Conservation (phyloP, 345 rosid genomes). For the Cardiospermum halicacabum region DNA sequence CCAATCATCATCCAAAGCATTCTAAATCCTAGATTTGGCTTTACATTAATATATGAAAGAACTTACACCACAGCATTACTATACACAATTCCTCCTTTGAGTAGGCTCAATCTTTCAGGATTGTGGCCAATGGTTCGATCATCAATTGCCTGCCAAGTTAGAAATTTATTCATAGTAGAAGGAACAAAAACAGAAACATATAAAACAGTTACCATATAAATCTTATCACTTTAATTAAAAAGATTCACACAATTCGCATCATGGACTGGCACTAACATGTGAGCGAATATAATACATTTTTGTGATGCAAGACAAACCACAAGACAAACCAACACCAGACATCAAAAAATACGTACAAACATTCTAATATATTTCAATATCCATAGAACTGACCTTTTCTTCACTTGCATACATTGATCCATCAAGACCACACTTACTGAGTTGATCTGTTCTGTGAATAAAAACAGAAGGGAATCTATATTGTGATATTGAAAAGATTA, state of each 20-base stretch:
- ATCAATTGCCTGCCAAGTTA: slow-evolving; percentile 44
- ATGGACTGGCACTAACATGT: background rate
- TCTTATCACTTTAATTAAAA: background rate
- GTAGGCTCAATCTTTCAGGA: slow-evolving; percentile 56
- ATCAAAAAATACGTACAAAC: background rate
- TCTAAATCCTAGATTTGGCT: too few relatives aligned
- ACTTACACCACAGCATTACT: slow-evolving; percentile 61
- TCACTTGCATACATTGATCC: slow-evolving; percentile 42
- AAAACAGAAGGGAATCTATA: background rate
- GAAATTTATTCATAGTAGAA: background rate
- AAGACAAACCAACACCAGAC: background rate
- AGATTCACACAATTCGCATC: background rate
- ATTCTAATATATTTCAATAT: background rate
- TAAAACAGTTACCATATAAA: background rate
- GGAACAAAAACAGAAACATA: background rate
- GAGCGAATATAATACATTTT: background rate
- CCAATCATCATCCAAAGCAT: too few relatives aligned
- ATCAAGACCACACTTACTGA: slow-evolving; percentile 50
- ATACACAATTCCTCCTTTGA: slow-evolving; percentile 58
- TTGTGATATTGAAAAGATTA: background rate
- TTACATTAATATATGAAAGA: background rate
- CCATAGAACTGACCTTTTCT: slow-evolving; percentile 34
- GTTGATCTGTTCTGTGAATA: slow-evolving; percentile 45
- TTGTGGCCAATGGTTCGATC: slow-evolving; percentile 62
- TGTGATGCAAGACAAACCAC: background rate